Percentiles rank a stretch among this genome's conserved stretches.
These are phyloP conservation scores for Populus hybrid DNA, from an alignment of 441 rosid species.

Conservation along the genomic window DNA sequence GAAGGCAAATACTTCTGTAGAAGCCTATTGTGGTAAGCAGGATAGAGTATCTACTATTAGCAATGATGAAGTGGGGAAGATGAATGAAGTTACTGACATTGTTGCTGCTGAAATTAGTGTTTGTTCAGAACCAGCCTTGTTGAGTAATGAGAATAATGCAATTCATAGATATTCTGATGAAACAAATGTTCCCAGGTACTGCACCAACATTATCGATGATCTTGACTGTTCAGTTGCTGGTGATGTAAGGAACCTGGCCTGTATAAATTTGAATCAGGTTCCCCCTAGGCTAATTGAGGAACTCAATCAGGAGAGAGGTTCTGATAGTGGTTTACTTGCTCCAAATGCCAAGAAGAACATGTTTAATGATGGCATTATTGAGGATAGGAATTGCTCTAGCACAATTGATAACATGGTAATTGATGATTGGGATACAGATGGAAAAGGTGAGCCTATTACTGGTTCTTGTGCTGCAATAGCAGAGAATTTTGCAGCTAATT, in stretches of 20 bases:
- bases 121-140: constrained; percentile 19
- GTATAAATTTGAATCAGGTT: constrained; percentile 13
- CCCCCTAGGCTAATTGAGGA: constrained; percentile 17
- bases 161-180: constrained; percentile 22
- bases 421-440: constrained; percentile 19
- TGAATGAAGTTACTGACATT: constrained; percentile 16
- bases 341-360: constrained; percentile 16
- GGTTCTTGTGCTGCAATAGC: constrained; percentile 10
- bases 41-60: constrained; percentile 13
- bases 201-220: neutral
- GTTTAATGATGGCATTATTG: constrained; percentile 18
- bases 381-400: constrained; percentile 25
- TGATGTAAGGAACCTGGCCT: constrained; percentile 5
- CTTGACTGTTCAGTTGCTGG: constrained; percentile 9
- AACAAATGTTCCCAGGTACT: constrained; percentile 5
- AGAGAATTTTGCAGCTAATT: constrained; percentile 17
- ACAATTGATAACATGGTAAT: constrained; percentile 22
- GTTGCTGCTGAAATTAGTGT: constrained; percentile 21
- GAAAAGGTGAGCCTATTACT: constrained; percentile 21
- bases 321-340: constrained; percentile 16
- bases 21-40: constrained; percentile 17
- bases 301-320: constrained; percentile 15
- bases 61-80: constrained; percentile 22
- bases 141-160: constrained; percentile 12
- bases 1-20: constrained; percentile 14